Percentiles rank a stretch among this genome's conserved stretches.
Conservation (phyloP, 2,329 filamentous ascomycete species). For the Xylaria sp. region DNA sequence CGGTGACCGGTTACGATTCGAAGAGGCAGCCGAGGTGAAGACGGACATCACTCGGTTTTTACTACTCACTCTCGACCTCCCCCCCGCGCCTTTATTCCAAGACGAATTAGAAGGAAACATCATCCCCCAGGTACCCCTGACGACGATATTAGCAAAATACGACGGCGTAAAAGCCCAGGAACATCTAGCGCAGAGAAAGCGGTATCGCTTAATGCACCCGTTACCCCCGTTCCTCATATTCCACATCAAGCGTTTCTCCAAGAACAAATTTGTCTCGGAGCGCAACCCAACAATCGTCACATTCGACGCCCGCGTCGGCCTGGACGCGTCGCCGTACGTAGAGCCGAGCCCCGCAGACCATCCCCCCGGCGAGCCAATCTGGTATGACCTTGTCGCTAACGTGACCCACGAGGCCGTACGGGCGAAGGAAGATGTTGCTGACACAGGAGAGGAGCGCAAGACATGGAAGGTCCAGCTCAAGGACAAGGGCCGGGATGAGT, state of each 20-base stretch:
- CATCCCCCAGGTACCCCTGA: slow-evolving; percentile 90
- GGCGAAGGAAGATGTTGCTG: slow-evolving; percentile 84
- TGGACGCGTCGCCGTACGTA: slow-evolving; percentile 91
- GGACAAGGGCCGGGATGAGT: slow-evolving; percentile 84
- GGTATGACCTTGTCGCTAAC: slow-evolving; percentile 96
- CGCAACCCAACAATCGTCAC: slow-evolving; percentile 98
- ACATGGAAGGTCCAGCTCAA: slow-evolving; percentile 94
- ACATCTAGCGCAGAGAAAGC: slow-evolving; percentile 85
- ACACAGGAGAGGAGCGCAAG: slow-evolving; percentile 86
- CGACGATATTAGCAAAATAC: slow-evolving; percentile 88
- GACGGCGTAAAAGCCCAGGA: slow-evolving; percentile 90
- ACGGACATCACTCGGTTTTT: slow-evolving; percentile 83
- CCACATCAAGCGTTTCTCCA: slow-evolving; percentile 96
- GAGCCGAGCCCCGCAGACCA: slow-evolving; percentile 82
- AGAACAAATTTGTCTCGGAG: slow-evolving; percentile 96
- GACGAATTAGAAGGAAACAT: slow-evolving; percentile 95
- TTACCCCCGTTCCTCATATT: slow-evolving; percentile 91
- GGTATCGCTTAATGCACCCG: slow-evolving; percentile 90
- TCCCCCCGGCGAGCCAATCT: slow-evolving; percentile 82
- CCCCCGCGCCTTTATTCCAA: slow-evolving; percentile 92
- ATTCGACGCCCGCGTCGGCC: slow-evolving; percentile 80
- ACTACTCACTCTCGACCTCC: slow-evolving; percentile 92
- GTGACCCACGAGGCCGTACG: slow-evolving; percentile 88
- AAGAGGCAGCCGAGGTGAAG: slow-evolving; percentile 86
- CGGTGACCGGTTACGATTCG: slow-evolving; percentile 88